Conservation (phyloP, 768 basidiomycete genomes). For the Tylopilus balloui region DNA sequence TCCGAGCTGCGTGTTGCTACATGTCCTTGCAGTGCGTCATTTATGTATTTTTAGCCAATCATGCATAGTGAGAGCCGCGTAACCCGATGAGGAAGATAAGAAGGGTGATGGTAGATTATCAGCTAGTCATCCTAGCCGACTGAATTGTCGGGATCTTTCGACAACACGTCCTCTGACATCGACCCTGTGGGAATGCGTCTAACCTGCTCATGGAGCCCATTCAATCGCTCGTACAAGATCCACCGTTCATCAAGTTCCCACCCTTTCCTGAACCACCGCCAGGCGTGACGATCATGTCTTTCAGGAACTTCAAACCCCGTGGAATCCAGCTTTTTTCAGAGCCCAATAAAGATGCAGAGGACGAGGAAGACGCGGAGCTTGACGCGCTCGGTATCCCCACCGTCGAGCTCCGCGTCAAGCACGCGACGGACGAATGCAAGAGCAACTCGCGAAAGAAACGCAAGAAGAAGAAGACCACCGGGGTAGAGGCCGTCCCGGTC, state of each 20-base stretch:
- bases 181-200: slow-evolving; percentile 14
- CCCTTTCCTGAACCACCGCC: slow-evolving; percentile 45
- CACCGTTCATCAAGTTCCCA: slow-evolving; percentile 35
- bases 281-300: slow-evolving; percentile 49
- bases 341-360: slow-evolving; percentile 22
- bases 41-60: slow-evolving; percentile 5
- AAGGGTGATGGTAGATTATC: slow-evolving; percentile 11
- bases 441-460: slow-evolving; percentile 51
- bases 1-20: not conserved
- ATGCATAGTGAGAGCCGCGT: not conserved
- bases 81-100: slow-evolving; percentile 17
- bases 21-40: not conserved
- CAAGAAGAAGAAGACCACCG: slow-evolving; percentile 35
- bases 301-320: slow-evolving; percentile 50
- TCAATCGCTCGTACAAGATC: slow-evolving; percentile 10
- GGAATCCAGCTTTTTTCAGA: slow-evolving; percentile 54
- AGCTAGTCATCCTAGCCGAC: slow-evolving; percentile 9
- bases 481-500: slow-evolving; percentile 12
- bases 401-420: slow-evolving; percentile 47
- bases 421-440: slow-evolving; percentile 53
- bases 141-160: slow-evolving; percentile 12
- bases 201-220: slow-evolving; percentile 19
- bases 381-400: slow-evolving; percentile 70
- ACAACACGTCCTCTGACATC: slow-evolving; percentile 8
- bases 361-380: slow-evolving; percentile 49